Evolutionary conservation across 208 protist genomes (phyloP), one percentile per base, ranked within the genome.

Genomic region (Trypanosoma conorhini): DNA sequence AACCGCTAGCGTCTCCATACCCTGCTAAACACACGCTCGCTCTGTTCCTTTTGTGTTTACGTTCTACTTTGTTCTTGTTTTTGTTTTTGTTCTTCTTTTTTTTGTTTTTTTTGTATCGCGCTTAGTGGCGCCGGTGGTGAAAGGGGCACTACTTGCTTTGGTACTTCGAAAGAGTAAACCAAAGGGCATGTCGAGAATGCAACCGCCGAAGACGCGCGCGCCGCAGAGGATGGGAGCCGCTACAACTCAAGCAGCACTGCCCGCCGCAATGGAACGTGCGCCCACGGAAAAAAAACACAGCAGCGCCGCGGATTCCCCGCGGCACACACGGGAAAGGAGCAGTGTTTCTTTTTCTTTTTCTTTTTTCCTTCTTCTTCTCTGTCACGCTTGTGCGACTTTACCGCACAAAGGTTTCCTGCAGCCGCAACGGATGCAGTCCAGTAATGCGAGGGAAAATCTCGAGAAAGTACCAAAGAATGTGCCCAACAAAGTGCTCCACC

Each of bases 401-500:
- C 28, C 28, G 42, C 46, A 70, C 7, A 42, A 88, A 80, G 10
- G 67, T 38, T 24, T 76, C 51, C 52, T 93, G 84, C 7, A 93
- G 31, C 31, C 79, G 76, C 35, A 96, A 76, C 12, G 79, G 80
- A 30, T 85, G 69, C 19, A 89, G 28, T 5, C 82, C 88, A 22
- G 88, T 93, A 56, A 96, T 96, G 42, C 86, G 85, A 21, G 91
- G 91, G 72, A 96, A 91, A n/a, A 96, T 83, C 51, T 94, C 88
- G 10, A 92, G 65, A 17, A 94, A 57, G 62, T 89, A 96, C 84
- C 88, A 96, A 51, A 94, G 69, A 3, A 88, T 54, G 56, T 96
- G 91, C 0, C 88, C 91, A 28, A 93, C 76, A 48, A 83, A 9
- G 48, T 80, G 81, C 46, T 77, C 79, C 19, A 90, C 35, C 1